phyloP scores from a whole-genome alignment of 2,329 filamentous ascomycete species.

The Aspergillus uvarum region DNA sequence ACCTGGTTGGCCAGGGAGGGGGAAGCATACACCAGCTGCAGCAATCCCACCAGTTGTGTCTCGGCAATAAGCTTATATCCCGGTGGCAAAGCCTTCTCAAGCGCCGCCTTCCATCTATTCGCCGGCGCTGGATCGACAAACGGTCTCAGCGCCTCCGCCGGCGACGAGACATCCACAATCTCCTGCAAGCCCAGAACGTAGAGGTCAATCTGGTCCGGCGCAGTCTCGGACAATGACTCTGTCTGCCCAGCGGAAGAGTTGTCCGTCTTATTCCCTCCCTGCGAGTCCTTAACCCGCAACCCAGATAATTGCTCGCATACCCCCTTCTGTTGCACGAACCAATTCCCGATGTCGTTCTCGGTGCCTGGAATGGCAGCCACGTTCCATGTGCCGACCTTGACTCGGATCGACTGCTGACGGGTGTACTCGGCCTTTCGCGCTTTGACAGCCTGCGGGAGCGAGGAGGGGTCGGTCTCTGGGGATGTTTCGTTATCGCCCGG shows the following conservation, averaged over 20 bases:
- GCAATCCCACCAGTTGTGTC: conserved; percentile 81
- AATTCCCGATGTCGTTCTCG: conserved; percentile 81
- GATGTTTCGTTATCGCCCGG: conserved; percentile 17
- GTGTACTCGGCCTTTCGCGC: conserved; percentile 78
- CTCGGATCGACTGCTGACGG: conserved; percentile 68
- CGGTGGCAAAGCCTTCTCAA: conserved; percentile 70
- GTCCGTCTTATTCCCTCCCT: conserved; percentile 23
- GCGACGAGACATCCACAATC: conserved; percentile 79
- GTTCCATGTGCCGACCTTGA: conserved; percentile 96
- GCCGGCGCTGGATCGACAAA: conserved; percentile 72
- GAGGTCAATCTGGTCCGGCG: conserved; percentile 69
- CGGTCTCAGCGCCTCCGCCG: conserved; percentile 73
- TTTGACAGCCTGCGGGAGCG: conserved; percentile 61
- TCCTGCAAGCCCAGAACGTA: conserved; percentile 93
- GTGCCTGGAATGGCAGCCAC: conserved; percentile 81
- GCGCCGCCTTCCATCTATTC: conserved; percentile 75
- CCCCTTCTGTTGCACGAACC: conserved; percentile 80
- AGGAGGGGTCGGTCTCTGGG: conserved; percentile 34
- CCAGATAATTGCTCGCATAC: conserved; percentile 63
- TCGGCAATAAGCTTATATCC: conserved; percentile 76
- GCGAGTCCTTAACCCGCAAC: conserved; percentile 38
- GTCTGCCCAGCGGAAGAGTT: conserved; percentile 8
- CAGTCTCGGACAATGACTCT: conserved; percentile 30
- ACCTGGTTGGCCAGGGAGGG: conserved; percentile 72
- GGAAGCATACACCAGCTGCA: conserved; percentile 83